These are phyloP conservation scores for Alternaria atra DNA, from an alignment of 2,329 filamentous ascomycete species.

Conservation along the genomic window DNA sequence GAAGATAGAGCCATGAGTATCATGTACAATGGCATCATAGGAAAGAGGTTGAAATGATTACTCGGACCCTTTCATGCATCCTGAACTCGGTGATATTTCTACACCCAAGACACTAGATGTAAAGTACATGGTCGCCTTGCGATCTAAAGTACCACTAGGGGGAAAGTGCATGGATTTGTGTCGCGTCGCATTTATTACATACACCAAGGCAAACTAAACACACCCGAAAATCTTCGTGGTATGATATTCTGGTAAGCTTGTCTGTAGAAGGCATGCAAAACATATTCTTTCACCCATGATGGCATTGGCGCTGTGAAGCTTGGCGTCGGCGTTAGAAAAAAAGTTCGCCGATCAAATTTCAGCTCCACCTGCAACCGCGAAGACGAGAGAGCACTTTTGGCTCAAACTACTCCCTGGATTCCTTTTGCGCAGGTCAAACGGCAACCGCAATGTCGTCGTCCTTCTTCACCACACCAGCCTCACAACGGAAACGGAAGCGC, in stretches of 20 bases:
- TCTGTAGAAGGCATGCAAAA: too few relatives aligned
- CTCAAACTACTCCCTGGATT: slow-evolving; percentile 4
- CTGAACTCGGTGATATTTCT: background rate
- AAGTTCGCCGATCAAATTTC: slow-evolving; percentile 40
- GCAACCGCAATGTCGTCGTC: slow-evolving; percentile 72
- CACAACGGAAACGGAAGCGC: slow-evolving; percentile 91
- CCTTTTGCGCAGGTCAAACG: background rate
- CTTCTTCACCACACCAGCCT: slow-evolving; percentile 90
- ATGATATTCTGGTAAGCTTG: background rate
- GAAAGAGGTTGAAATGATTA: background rate
- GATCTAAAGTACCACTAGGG: background rate
- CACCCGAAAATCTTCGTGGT: background rate
- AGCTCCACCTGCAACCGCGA: slow-evolving; percentile 4
- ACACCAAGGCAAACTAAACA: background rate
- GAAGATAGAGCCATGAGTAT: slow-evolving; percentile 20
- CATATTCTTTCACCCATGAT: too few relatives aligned
- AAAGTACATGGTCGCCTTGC: too few relatives aligned
- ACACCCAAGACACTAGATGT: background rate
- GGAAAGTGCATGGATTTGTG: background rate
- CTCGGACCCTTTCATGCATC: background rate
- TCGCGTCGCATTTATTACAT: background rate
- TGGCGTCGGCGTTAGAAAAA: slow-evolving; percentile 23
- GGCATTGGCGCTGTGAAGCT: too few relatives aligned
- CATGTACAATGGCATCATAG: slow-evolving; percentile 14
- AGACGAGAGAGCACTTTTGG: background rate